Evolutionary conservation across 345 rosid genomes (phyloP), one percentile per base, ranked within the genome.

Genomic region (Pugionium cornutum): DNA sequence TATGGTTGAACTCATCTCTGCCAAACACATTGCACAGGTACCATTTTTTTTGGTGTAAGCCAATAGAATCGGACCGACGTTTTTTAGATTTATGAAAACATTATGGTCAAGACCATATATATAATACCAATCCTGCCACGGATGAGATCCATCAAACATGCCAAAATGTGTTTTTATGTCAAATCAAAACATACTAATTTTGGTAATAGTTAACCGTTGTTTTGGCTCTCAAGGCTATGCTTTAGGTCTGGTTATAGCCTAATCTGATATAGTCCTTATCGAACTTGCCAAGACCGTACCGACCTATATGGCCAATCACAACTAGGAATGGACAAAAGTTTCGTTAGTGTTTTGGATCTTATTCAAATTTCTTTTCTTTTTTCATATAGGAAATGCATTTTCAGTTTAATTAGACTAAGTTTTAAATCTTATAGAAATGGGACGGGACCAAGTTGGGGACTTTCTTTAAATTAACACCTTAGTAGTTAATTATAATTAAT

Each of bases 11-110:
- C 97, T 95, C 75, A 95, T 95, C 66, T 83, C 96, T 4, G 99
- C 99, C 9, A 95, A 95, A 75, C 99, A 95, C 82, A 86, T 91
- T 71, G 94, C 95, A 9, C 99, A 94, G 95, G 97, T 94, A 82
- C 33, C 18, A 7, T 33, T 45, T 18, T 36, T 58, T 66, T 8
- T 51, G 48, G 25, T 50, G 1, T 63, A 11, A 4, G 2, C 36
- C 46, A 31, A 67, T 56, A 57, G 2, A 57, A 57, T 34, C 31
- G 42, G 5, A 30, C n/a, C 40, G 7, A 25, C n/a, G 18, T 36
- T 36, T 7, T 48, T 57, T 8, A 18, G 34, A 48, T 18, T 30
- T 4, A 67, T 29, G 53, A 56, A 54, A 44, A 53, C 26, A 1
- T 2, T 35, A 57, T 56, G 41, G 32, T 28, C 64, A 4, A 11